Conservation (phyloP, 2,329 filamentous ascomycete genomes). For the Colletotrichum zoysiae region DNA sequence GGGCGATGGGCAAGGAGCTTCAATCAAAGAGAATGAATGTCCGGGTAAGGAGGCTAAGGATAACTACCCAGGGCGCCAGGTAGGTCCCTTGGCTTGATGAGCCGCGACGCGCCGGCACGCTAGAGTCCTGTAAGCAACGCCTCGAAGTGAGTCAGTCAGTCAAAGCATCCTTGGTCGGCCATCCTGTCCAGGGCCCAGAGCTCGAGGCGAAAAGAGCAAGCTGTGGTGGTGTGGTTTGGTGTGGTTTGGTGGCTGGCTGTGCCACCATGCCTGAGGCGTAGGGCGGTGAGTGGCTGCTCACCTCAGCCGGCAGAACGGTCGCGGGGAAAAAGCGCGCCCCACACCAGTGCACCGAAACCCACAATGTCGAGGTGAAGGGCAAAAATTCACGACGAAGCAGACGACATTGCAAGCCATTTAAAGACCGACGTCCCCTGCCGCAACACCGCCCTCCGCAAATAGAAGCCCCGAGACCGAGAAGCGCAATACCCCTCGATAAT, state of each 20-base stretch:
- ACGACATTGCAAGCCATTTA: constrained; percentile 40
- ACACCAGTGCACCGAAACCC: constrained; percentile 42
- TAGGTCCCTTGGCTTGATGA: background rate
- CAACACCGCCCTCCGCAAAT: constrained; percentile 36
- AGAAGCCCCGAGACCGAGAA: constrained; percentile 40
- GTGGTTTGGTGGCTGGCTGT: background rate
- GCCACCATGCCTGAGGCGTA: constrained; percentile 32
- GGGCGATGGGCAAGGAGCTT: constrained; percentile 18
- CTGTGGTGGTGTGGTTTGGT: background rate
- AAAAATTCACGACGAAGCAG: constrained; percentile 42
- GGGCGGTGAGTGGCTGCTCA: constrained; percentile 32
- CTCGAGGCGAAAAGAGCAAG: background rate
- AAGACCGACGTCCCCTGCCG: constrained; percentile 43
- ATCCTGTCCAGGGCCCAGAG: background rate
- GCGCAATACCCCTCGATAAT: constrained; percentile 38
- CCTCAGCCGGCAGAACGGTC: constrained; percentile 39
- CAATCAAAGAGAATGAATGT: background rate
- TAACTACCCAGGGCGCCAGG: background rate
- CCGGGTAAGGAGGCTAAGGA: background rate
- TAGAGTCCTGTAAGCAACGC: constrained; percentile 7
- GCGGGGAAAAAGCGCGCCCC: constrained; percentile 40
- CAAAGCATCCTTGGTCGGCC: background rate
- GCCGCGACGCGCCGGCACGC: constrained; percentile 20
- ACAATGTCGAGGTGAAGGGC: constrained; percentile 42
- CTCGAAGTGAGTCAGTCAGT: constrained; percentile 31